A percentile compares a stretch with the other conserved stretches of the same genome.
These are phyloP conservation scores for Aspergillus ruber DNA, from an alignment of 2,329 filamentous ascomycete genomes.

Conservation along the genomic window DNA sequence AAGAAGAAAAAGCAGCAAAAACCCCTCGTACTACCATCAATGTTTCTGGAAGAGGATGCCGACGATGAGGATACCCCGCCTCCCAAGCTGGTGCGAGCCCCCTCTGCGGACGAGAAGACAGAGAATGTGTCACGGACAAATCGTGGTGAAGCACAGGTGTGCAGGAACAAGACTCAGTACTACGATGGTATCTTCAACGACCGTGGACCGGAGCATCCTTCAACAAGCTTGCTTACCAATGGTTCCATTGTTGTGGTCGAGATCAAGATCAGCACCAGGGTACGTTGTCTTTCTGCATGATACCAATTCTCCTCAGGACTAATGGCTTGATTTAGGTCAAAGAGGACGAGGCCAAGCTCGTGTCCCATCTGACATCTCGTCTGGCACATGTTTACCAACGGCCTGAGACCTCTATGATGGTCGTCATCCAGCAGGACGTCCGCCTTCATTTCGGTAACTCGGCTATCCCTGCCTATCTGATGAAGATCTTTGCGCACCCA, in stretches of 20 bases:
- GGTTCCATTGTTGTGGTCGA: constrained; percentile 59
- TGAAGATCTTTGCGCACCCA: constrained; percentile 66
- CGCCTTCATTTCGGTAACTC: constrained; percentile 69
- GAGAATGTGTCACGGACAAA: constrained; percentile 9
- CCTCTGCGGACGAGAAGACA: constrained; percentile 10
- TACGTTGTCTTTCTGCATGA: constrained; percentile 32
- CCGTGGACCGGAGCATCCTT: constrained; percentile 29
- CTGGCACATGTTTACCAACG: constrained; percentile 70
- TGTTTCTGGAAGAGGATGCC: constrained; percentile 18
- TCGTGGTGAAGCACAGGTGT: constrained; percentile 15
- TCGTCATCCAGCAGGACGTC: constrained; percentile 68
- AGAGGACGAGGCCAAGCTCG: constrained; percentile 67
- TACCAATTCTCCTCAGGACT: not conserved
- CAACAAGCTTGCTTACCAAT: constrained; percentile 44
- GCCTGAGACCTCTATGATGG: constrained; percentile 65
- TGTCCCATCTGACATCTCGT: constrained; percentile 65
- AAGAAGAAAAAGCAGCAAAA: constrained; percentile 14
- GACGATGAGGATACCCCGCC: constrained; percentile 19
- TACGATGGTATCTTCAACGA: constrained; percentile 35
- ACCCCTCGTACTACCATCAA: constrained; percentile 12
- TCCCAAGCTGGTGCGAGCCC: constrained; percentile 6
- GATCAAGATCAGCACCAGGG: constrained; percentile 58
- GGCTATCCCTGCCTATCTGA: constrained; percentile 71
- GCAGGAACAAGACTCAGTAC: constrained; percentile 32
- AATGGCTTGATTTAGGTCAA: constrained; percentile 45